These are phyloP conservation scores for Bonia amplexicaulis DNA, from an alignment of 176 grass and related monocot species.

Conservation along the genomic window DNA sequence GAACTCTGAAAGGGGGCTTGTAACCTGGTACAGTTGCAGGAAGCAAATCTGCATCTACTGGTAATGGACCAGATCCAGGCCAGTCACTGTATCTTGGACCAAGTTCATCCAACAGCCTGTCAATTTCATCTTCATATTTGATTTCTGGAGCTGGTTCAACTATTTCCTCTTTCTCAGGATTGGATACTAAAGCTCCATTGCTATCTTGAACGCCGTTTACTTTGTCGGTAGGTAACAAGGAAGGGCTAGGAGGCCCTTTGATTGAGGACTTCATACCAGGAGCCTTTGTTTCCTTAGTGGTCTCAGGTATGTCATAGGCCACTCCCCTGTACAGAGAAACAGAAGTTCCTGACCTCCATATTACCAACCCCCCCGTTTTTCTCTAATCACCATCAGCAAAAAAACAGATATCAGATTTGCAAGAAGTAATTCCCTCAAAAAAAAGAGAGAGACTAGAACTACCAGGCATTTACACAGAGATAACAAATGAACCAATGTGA, in stretches of 20 bases:
- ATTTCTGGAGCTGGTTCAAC: conserved; percentile 36
- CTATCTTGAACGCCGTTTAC: not conserved
- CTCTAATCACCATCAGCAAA: conserved; percentile 48
- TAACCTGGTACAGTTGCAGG: conserved; percentile 57
- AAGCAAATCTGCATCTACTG: conserved; percentile 90
- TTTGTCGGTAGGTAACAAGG: conserved; percentile 10
- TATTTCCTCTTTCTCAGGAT: conserved; percentile 27
- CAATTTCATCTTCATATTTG: conserved; percentile 79
- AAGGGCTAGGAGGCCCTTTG: conserved; percentile 21
- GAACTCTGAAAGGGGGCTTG: conserved; percentile 81
- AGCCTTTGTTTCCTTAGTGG: conserved; percentile 32
- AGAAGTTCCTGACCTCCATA: conserved; percentile 94
- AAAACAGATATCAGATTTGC: conserved; percentile 28
- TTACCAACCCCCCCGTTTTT: conserved; percentile 93
- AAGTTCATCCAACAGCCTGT: conserved; percentile 73
- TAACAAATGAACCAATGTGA: not conserved
- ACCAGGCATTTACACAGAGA: not conserved
- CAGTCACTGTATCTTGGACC: conserved; percentile 84
- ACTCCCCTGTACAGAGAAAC: conserved; percentile 86
- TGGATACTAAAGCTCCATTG: conserved; percentile 18
- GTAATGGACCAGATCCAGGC: conserved; percentile 68
- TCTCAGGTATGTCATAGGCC: conserved; percentile 50
- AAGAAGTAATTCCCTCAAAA: not conserved
- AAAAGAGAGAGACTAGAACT: not conserved
- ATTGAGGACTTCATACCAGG: conserved; percentile 34